Base-by-base conservation (phyloP, 148 eudicot species). In the Camellia lanceoleosa region DNA sequence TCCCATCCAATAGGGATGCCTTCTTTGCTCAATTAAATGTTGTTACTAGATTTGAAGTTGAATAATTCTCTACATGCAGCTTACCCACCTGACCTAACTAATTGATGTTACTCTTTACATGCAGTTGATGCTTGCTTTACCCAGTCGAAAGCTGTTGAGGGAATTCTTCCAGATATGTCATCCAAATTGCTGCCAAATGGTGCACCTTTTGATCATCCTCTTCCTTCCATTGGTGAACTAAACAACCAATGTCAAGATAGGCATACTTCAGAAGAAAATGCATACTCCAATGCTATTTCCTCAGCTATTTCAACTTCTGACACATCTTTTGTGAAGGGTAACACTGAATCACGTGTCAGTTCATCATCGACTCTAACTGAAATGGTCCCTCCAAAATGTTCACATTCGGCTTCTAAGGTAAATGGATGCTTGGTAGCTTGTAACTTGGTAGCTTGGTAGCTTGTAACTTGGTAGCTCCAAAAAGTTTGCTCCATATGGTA, bases 331-430 rank as follows among this genome's bases (percentile, higher is more conserved):
- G 19, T 62, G 49, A 59, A 78, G 58, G 71, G 49, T 63, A 59
- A 68, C 51, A 79, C 86, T 38, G 85, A 84, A 70, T 84, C 80
- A 68, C 18, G 72, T 70, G 74, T 69, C 71, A 81, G 80, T 68
- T 75, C 87, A 79, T 75, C 90, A 54, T 78, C 87, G 67, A 64
- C 81, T 80, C 80, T 88, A 67, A 62, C 75, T 49, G 63, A 78
- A 74, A 82, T 68, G 73, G 78, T 74, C 75, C 81, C 82, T 88
- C 77, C 87, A 67, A 89, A 84, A 84, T 68, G 79, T 55, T 82
- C 88, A 60, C 84, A 68, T 68, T 55, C 73, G 75, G 76, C 81
- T 73, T 79, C 82, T n/a, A 91, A 90, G 96, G 97, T 95, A 87
- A 80, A 54, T 72, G 67, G 74, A 78, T 76, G 18, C 38, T 41